phyloP scores from a whole-genome alignment of 2,329 filamentous ascomycete genomes.

The Ophiostoma montium region DNA sequence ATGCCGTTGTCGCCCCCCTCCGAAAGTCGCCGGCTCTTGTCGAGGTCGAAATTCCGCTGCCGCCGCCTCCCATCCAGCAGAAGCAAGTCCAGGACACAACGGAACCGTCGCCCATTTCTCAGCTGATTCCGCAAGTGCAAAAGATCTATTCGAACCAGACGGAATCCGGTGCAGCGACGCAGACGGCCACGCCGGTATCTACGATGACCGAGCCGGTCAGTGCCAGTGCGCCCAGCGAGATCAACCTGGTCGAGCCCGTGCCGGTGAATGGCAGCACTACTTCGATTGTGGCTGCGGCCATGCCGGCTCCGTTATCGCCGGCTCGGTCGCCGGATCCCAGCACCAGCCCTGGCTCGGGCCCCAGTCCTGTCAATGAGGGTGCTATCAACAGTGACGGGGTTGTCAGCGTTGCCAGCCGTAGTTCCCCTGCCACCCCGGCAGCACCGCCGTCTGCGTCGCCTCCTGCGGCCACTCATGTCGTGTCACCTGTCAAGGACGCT shows the following conservation, averaged over 20 bases:
- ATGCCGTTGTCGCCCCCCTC: neutral
- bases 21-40: neutral
- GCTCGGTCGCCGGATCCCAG: neutral
- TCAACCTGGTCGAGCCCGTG: constrained; percentile 3
- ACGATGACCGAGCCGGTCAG: neutral
- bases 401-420: no score
- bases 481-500: neutral
- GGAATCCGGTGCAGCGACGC: neutral
- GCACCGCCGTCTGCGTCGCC: no score
- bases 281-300: neutral
- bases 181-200: neutral
- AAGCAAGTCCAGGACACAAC: neutral
- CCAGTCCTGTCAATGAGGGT: no score
- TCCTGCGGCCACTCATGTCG: neutral
- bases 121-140: neutral
- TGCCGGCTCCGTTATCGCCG: neutral
- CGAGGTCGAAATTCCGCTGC: neutral
- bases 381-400: no score
- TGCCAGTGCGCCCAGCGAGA: constrained; percentile 2
- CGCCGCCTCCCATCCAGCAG: neutral
- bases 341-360: no score
- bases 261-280: neutral
- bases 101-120: neutral
- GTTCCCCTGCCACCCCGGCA: neutral
- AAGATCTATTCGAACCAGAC: neutral